Base-by-base conservation (phyloP, 495 filamentous ascomycete genomes). In the Hypomontagnella monticulosa region DNA sequence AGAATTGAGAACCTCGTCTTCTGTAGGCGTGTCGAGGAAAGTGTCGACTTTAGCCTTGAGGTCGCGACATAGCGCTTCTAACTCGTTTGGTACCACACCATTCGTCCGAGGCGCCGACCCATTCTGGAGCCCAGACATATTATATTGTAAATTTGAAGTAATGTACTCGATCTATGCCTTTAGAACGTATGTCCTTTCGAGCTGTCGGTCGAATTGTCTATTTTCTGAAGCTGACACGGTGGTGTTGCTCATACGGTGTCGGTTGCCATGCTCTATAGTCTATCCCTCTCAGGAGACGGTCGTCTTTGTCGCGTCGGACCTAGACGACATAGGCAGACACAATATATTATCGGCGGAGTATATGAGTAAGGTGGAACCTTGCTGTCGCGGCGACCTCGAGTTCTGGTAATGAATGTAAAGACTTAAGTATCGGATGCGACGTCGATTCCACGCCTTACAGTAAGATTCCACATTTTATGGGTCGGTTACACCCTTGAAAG, bases 21-120 rank as follows among this genome's bases (percentile, higher is more conserved):
- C 78, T 46, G 85, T 77, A 57, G 86, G 73, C 69, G 85, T 80
- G 47, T 79, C 76, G 48, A 98, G 81, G 73, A 98, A 97, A 30
- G 78, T 78, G 20, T 84, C 79, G 49, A 97, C 82, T 64, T 87
- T 86, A 18, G 72, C 73, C 63, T 90, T 83, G 55, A 95, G 82
- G 58, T 77, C 74, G 48, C 79, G 79, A 78, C 91, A 91, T 37
- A 72, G 15, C 5, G 44, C 7, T 40, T 69, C 60, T 0, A 69
- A 33, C 43, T 57, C 66, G 18, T 61, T 63, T 11, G 48, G 43
- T 1, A 16, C 18, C 4, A 55, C 27, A 60, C 59, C 60, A 44
- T 63, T 63, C 19, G 43, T 61, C 41, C 30, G 57, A 9, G 57
- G 55, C 15, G 53, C 41, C 40, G 52, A 53, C 34, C 57, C 58